A percentile compares a stretch with the other conserved stretches of the same genome.
Evolutionary conservation across 306 rosid species (phyloP).

Genomic region (Astragalus membranaceus): DNA sequence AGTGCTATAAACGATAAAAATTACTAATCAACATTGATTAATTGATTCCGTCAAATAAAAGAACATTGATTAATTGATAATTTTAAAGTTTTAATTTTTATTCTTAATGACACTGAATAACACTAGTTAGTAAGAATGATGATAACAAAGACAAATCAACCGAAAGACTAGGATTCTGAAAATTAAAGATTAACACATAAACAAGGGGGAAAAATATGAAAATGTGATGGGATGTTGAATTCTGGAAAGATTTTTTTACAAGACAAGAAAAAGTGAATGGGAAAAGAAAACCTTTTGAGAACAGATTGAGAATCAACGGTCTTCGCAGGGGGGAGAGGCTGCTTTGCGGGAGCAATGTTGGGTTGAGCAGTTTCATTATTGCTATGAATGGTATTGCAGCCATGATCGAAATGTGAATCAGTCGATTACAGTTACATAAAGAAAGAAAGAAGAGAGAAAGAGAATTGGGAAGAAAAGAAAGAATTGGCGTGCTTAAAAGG

Average conservation of each 20-base stretch:
- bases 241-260: background rate
- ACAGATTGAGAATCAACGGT: constrained; percentile 76
- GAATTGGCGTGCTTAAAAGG: background rate
- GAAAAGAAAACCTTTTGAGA: constrained; percentile 69
- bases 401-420: constrained; percentile 21
- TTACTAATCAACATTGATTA: too few relatives aligned
- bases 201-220: background rate
- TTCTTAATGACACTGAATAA: too few relatives aligned
- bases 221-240: background rate
- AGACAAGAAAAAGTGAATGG: background rate
- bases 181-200: background rate
- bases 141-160: background rate
- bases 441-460: background rate
- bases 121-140: background rate
- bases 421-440: background rate
- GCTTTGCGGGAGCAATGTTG: constrained; percentile 36
- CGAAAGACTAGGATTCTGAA: background rate
- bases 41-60: too few relatives aligned
- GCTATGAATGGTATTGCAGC: constrained; percentile 43
- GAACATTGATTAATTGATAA: too few relatives aligned
- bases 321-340: constrained; percentile 47
- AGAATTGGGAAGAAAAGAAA: background rate
- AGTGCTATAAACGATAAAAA: too few relatives aligned
- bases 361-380: constrained; percentile 37
- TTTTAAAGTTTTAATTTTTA: too few relatives aligned